Evolutionary conservation across 345 rosid genomes (phyloP), one percentile per base, ranked within the genome.

Genomic region (Populus tremula): DNA sequence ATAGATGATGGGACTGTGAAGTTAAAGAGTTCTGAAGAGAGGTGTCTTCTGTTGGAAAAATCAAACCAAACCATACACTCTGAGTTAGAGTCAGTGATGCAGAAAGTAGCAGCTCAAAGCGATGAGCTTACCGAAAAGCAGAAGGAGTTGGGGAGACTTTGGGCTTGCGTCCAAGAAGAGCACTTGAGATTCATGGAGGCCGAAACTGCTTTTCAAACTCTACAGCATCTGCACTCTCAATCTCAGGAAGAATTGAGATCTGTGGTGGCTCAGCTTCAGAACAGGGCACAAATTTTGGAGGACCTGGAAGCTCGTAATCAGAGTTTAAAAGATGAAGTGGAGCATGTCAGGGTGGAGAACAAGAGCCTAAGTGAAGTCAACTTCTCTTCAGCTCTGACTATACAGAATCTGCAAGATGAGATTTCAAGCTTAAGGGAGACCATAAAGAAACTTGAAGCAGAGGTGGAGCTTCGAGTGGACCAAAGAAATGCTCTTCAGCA

Each of bases 401-500:
- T 96, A 39, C 78, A 84, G 75, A 86, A 79, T 74, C 84, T 96
- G 86, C 91, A 90, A 81, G 96, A 80, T 21, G 96, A 92, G 84
- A 90, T 91, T 66, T 86, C 85, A 71, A 83, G 87, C 80, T 78
- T 91, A 81, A 85, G 88, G 82, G 95, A 88, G 87, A 92, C 84
- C 36, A 90, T 92, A 86, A 79, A 76, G 78, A 91, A 88, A 82
- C 98, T 96, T 84, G 99, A 94, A 84, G 87, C 90, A n/a, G 98
- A 96, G 81, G 92, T 96, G 76, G 94, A 89, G 81, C 88, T 91
- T 80, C 89, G 97, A 79, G 90, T 89, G 82, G 94, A 92, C 81
- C 90, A 92, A 79, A 89, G 98, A 82, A 96, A 92, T 86, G 97
- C 97, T 82, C 92, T 94, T 82, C 99, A 94, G 89, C 98, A 96